A percentile compares a stretch with the other conserved stretches of the same genome.
phyloP scores from a whole-genome alignment of 495 filamentous ascomycete genomes.

The Astrocystis sublimbata region DNA sequence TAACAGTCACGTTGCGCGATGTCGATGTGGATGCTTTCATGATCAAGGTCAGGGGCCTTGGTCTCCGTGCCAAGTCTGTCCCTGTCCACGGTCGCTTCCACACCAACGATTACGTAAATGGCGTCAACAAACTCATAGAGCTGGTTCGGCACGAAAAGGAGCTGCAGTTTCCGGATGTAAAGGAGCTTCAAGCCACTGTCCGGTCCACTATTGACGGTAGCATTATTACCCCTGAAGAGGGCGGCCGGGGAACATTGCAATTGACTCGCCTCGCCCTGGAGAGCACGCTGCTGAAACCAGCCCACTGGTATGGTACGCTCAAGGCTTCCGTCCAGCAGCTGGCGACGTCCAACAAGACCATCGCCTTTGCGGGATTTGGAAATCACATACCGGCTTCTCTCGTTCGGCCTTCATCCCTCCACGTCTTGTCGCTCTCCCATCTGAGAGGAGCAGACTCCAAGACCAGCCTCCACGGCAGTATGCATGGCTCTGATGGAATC shows the following conservation, averaged over 20 bases:
- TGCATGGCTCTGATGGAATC: not conserved
- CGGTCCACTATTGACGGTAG: slow-evolving; percentile 20
- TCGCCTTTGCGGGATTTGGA: not conserved
- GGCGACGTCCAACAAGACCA: not conserved
- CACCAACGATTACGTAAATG: not conserved
- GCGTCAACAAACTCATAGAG: not conserved
- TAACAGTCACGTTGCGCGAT: slow-evolving; percentile 22
- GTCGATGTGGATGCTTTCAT: slow-evolving; percentile 12
- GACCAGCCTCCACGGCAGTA: not conserved
- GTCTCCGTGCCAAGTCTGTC: not conserved
- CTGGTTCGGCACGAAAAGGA: not conserved
- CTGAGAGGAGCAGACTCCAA: not conserved
- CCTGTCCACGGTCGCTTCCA: slow-evolving; percentile 10
- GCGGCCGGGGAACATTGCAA: too few species aligned
- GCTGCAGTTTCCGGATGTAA: slow-evolving; percentile 6
- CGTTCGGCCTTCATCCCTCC: not conserved
- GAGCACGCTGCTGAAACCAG: not conserved
- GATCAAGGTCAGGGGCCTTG: not conserved
- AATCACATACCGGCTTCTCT: slow-evolving; percentile 2
- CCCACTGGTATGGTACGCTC: slow-evolving; percentile 2
- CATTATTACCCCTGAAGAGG: slow-evolving; percentile 7
- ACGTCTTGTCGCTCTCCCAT: not conserved
- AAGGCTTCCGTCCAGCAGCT: not conserved
- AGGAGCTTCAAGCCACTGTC: slow-evolving; percentile 14
- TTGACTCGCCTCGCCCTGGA: too few species aligned